A percentile compares a stretch with the other conserved stretches of the same genome.
phyloP scores from a whole-genome alignment of 2,329 filamentous ascomycete genomes.

The Dactylonectria estremocensis region DNA sequence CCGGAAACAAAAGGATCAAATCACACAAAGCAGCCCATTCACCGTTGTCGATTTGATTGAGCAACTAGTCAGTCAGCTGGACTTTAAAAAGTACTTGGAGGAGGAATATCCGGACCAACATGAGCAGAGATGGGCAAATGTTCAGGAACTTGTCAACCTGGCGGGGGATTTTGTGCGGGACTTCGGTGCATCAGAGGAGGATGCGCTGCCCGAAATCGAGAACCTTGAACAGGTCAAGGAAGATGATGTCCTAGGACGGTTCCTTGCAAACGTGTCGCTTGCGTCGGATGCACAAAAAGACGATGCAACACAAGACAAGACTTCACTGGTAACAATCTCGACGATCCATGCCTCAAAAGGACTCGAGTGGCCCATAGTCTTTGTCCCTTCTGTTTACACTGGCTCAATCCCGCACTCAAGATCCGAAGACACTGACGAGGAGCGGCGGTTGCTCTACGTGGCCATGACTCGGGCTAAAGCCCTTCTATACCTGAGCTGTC shows the following conservation, averaged over 20 bases:
- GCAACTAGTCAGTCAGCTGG: slow-evolving; percentile 74
- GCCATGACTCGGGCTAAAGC: slow-evolving; percentile 96
- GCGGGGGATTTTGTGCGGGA: slow-evolving; percentile 78
- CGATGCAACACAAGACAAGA: slow-evolving; percentile 69
- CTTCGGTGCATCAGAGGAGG: slow-evolving; percentile 63
- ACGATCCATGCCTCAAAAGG: slow-evolving; percentile 98
- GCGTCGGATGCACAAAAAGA: slow-evolving; percentile 82
- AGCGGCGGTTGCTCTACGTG: slow-evolving; percentile 91
- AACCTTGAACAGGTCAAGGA: slow-evolving; percentile 79
- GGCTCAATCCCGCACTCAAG: slow-evolving; percentile 92
- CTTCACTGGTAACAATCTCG: slow-evolving; percentile 85
- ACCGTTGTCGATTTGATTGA: slow-evolving; percentile 66
- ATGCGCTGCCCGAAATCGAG: slow-evolving; percentile 77
- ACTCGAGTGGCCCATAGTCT: slow-evolving; percentile 95
- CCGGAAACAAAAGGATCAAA: slow-evolving; percentile 48
- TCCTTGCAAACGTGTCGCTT: slow-evolving; percentile 92
- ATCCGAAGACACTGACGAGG: slow-evolving; percentile 88
- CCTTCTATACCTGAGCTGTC: slow-evolving; percentile 88
- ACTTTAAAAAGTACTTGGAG: slow-evolving; percentile 82
- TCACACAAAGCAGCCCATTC: slow-evolving; percentile 47
- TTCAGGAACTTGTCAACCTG: slow-evolving; percentile 88
- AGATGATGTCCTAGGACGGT: slow-evolving; percentile 76
- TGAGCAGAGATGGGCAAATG: slow-evolving; percentile 87
- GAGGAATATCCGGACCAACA: slow-evolving; percentile 80
- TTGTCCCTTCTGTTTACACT: slow-evolving; percentile 90